Conservation (phyloP, 345 rosid genomes). For the Citrus sp. region DNA sequence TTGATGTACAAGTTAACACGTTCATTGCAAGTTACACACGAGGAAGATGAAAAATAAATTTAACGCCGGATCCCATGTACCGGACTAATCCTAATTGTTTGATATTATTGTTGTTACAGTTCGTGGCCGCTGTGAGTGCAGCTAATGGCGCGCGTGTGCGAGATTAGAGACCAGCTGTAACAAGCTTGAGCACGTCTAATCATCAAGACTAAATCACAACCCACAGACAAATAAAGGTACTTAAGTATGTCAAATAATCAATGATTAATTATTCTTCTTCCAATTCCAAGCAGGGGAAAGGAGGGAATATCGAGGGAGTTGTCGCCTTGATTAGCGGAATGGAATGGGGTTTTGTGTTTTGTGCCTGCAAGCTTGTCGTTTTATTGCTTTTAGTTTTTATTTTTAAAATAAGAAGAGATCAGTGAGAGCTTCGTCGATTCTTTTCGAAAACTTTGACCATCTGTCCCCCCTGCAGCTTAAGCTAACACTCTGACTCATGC, state of each 20-base stretch:
- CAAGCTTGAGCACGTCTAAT: not conserved
- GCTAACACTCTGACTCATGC: conserved; percentile 23
- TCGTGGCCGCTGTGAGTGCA: conserved; percentile 15
- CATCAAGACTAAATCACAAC: not conserved
- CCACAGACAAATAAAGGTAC: not conserved
- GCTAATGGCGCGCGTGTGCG: conserved; percentile 21
- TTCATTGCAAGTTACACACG: not conserved
- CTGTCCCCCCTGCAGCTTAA: conserved; percentile 17
- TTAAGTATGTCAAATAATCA: not conserved
- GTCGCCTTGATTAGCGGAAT: conserved; percentile 51
- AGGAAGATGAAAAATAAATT: not conserved
- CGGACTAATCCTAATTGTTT: too few species aligned
- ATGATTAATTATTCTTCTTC: not conserved
- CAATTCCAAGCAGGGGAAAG: not conserved
- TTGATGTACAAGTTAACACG: not conserved
- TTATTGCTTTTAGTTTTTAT: not conserved
- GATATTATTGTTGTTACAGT: too few species aligned
- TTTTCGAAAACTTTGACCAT: conserved; percentile 27
- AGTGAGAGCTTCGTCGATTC: conserved; percentile 19
- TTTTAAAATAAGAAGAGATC: not conserved
- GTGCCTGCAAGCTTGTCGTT: not conserved
- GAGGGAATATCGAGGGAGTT: conserved; percentile 33
- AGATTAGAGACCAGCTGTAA: conserved; percentile 24
- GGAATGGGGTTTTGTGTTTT: conserved; percentile 21
- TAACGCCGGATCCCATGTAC: not conserved